Base-by-base conservation (phyloP, 495 filamentous ascomycete species). In the Copromyces sp. region DNA sequence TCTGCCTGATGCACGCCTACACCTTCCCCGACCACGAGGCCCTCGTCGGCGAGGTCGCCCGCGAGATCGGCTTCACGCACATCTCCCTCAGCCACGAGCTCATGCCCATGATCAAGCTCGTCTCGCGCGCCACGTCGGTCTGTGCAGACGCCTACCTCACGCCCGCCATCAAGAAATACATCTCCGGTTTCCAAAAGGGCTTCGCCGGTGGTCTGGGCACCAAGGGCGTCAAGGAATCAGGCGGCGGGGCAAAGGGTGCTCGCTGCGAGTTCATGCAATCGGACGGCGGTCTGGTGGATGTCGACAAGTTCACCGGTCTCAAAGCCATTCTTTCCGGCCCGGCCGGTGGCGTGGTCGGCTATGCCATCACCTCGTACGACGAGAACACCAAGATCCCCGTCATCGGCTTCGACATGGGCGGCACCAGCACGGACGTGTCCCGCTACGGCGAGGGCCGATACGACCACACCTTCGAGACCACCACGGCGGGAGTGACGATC, bases 391-490 rank as follows among this genome's bases (percentile, higher is more conserved):
- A 90, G 77, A 95, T 88, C 2, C 95, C 95, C 0, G 92, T 98
- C 11, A 97, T 98, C 77, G 95, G 95, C 0, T 98, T 99, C 75
- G 95, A 98, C 76, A 99, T 99, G 95, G 84, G 84, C 68, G 95
- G 95, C 38, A 99, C 95, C 7, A 94, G 91, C 42, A 99, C 95
- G 0, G 95, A 99, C 79, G 95, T 98, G 7, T 97, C 93, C 32
- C 84, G 95, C 37, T 98, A 95, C 76, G 95, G 95, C 45, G 84
- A 87, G 59, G 95, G 95, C 12, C 87, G 95, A 68, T 94, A 97
- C 78, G 95, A 98, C 72, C 95, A 99, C 80, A 95, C 98, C 0
- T 98, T 99, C 74, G 95, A 97, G 78, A 98, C 95, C 2, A 98
- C 95, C 0, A 97, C 96, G 1, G 95, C 95, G 2, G 95, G 95